Base-by-base conservation (phyloP, 306 rosid genomes). In the Rosa lucieae region DNA sequence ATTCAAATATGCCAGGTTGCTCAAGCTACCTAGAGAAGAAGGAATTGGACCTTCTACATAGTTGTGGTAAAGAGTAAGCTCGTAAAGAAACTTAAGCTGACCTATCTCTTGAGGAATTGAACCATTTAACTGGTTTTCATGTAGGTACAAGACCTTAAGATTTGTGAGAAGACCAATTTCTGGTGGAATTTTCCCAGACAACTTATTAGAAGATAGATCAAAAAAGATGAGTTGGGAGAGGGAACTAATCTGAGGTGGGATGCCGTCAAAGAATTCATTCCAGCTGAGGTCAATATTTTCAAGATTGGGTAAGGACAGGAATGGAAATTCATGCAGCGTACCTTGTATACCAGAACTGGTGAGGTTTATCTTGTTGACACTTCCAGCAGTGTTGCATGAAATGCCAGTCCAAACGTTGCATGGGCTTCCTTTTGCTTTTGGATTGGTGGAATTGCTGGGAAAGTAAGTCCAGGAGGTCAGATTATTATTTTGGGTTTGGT, bases 401-500 rank as follows among this genome's bases (percentile, higher is more conserved):
- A 84, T 62, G 39, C 87, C 84, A 26, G 53, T 51, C 87, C 81
- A 79, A 63, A 6, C 43, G 6, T 35, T 13, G 69, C 69, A 63
- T 12, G 68, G 40, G 8, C 68, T 12, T 61, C 2, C 40, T 0
- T 10, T 11, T 11, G 29, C 32, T n/a, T 56, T 56, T n/a, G 63
- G 32, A 20, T 58, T 21, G 14, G 65, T 59, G 66, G 66, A 59
- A 59, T 59, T 59, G 0, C 37, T 23, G 66, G 66, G 66, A 9
- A 4, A 1, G 66, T 35, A 5, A 2, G 10, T 2, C 69, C 69
- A 63, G 2, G 69, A 63, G 43, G 43, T 63, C 43, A 63, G 69
- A 63, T 32, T 63, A 62, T 62, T 62, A 13, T 48, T 48, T 0
- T 63, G 69, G 12, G 15, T 23, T 8, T 10, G 14, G 67, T 61